Percentiles rank a stretch among this genome's conserved stretches.
phyloP scores from a whole-genome alignment of 2,329 filamentous ascomycete genomes.

The Beauveria medogensis region DNA sequence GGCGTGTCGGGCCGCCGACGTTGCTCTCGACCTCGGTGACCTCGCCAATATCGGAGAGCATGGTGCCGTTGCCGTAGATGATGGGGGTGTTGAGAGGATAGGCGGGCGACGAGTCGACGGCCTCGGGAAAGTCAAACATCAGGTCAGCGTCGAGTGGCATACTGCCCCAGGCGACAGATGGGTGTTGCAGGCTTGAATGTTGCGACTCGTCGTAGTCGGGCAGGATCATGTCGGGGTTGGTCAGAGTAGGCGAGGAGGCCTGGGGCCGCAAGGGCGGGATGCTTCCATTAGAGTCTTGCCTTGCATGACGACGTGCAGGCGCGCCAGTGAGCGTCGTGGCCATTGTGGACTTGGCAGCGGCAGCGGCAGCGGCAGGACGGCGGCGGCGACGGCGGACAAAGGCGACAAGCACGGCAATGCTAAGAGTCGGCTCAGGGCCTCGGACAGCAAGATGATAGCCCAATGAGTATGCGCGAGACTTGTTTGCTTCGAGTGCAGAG shows the following conservation, averaged over 20 bases:
- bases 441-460: background rate
- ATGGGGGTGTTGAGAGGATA: constrained; percentile 53
- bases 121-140: constrained; percentile 25
- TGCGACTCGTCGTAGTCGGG: constrained; percentile 60
- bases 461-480: background rate
- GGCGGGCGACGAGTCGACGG: constrained; percentile 31
- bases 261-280: constrained; percentile 34
- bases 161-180: constrained; percentile 45
- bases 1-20: constrained; percentile 32
- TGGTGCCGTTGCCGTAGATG: constrained; percentile 61
- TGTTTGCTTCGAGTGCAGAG: background rate
- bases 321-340: constrained; percentile 13
- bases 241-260: constrained; percentile 75
- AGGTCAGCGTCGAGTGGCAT: constrained; percentile 32
- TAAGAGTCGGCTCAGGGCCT: background rate
- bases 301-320: constrained; percentile 20
- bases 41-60: constrained; percentile 58
- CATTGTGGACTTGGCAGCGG: constrained; percentile 1
- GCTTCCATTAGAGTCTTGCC: constrained; percentile 21
- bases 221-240: constrained; percentile 91
- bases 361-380: background rate
- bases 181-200: constrained; percentile 42
- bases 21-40: constrained; percentile 47
- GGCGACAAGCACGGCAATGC: background rate
- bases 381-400: background rate